A percentile compares a stretch with the other conserved stretches of the same genome.
Evolutionary conservation across 345 rosid species (phyloP).

Genomic region (Trapa incisa): DNA sequence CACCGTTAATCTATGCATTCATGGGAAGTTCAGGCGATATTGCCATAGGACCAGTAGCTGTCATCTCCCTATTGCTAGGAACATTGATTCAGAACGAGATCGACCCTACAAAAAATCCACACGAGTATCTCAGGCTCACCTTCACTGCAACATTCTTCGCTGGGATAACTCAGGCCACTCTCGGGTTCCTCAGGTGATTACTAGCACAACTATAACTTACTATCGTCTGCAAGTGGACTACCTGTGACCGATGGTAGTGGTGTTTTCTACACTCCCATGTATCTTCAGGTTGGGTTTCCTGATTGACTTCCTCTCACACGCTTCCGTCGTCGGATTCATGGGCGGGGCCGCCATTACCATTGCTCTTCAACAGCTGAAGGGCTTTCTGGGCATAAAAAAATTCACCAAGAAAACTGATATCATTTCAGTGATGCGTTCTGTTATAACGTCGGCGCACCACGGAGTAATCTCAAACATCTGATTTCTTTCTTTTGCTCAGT

Average conservation of each 20-base stretch:
- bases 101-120: slow-evolving; percentile 34
- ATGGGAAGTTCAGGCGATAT: slow-evolving; percentile 99
- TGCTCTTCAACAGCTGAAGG: slow-evolving; percentile 88
- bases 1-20: slow-evolving; percentile 77
- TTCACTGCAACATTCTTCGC: slow-evolving; percentile 97
- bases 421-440: slow-evolving; percentile 60
- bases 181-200: slow-evolving; percentile 61
- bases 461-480: slow-evolving; percentile 36
- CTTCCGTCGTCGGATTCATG: slow-evolving; percentile 93
- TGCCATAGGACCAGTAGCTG: slow-evolving; percentile 97
- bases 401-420: slow-evolving; percentile 74
- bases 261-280: background rate
- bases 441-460: slow-evolving; percentile 42
- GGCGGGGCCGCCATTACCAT: slow-evolving; percentile 92
- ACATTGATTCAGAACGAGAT: slow-evolving; percentile 61
- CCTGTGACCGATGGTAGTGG: background rate
- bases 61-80: slow-evolving; percentile 80
- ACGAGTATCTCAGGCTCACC: slow-evolving; percentile 60
- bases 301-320: slow-evolving; percentile 94
- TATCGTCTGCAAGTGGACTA: background rate
- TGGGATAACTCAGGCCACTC: slow-evolving; percentile 71
- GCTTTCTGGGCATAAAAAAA: slow-evolving; percentile 61
- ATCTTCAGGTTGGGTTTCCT: slow-evolving; percentile 71
- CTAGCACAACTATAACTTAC: background rate
- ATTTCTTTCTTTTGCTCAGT: too few relatives aligned